Base-by-base conservation (phyloP, 2,329 filamentous ascomycete species). In the Huntiella decipiens region DNA sequence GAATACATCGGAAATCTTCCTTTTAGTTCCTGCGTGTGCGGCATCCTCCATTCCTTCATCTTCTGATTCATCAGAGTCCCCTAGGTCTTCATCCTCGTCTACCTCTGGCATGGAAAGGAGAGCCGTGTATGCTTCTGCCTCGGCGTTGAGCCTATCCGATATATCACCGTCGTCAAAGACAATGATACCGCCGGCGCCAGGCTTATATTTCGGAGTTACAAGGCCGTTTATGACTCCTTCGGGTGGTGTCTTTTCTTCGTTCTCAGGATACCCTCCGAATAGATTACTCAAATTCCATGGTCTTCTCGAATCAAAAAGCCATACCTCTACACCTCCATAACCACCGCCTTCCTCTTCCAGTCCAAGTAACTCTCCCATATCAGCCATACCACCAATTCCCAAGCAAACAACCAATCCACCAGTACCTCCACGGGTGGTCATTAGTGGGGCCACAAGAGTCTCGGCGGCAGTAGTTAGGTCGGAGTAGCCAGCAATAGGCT, bases 81-180 rank as follows among this genome's bases (percentile, higher is more conserved):
- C 75, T 41, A 74, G 65, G 44, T 74, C 69, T 22, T 79, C 73
- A 17, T 87, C 81, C 31, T 91, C 83, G 35, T 84, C 84, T 41
- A 93, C 64, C 40, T 92, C 83, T 1, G 87, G 88, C 86, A 98
- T 96, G 51, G 86, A 80, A 39, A 84, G 68, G 44, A 96, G 65
- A n/a, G 80, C 79, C 52, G 82, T 73, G 57, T 92, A 96, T 35
- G 91, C 87, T 49, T 84, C 77, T 53, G 76, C 73, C 61, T 96
- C 86, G 1, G 65, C 65, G 10, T 61, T 62, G 32, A 98, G 65
- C 32, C 87, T 82, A 53, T 88, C 82, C 53, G 88, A 82, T 43
- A 98, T 87, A 59, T 98, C 91, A 1, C 88, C 91, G 57, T 96
- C 91, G 56, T 96, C 91, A 59, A 91, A 93, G 2, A 95, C 86